Evolutionary conservation across 2,329 filamentous ascomycete species (phyloP).

Genomic region (Aspergillus sp.): DNA sequence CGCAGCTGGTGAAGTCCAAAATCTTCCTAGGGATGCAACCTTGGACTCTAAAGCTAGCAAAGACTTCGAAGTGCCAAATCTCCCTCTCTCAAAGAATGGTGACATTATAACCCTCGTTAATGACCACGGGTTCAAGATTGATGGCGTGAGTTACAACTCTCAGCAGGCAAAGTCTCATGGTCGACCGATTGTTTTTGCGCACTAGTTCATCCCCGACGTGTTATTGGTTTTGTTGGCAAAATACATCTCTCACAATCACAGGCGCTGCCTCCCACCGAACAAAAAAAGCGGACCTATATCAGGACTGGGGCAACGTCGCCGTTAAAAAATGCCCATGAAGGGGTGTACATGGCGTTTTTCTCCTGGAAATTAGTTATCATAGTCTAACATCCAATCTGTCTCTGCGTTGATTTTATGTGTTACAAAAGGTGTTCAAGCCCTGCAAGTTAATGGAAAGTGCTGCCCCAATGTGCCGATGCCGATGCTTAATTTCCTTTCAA

Average conservation of each 20-base stretch:
- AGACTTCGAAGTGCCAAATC: constrained; percentile 7
- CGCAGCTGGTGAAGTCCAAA: constrained; percentile 10
- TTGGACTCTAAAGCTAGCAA: constrained; percentile 8
- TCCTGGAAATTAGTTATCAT: background rate
- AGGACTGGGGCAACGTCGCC: background rate
- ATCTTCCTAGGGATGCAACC: constrained; percentile 6
- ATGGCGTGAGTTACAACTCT: constrained; percentile 15
- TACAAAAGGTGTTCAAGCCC: background rate
- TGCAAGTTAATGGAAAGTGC: background rate
- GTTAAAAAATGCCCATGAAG: background rate
- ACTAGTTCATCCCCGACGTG: constrained; percentile 3
- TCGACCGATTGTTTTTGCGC: constrained; percentile 8
- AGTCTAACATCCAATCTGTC: background rate
- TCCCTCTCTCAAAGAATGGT: constrained; percentile 8
- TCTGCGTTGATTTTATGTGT: background rate
- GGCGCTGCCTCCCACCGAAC: background rate
- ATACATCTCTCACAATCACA: background rate
- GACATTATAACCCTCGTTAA: constrained; percentile 17
- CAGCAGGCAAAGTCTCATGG: constrained; percentile 1
- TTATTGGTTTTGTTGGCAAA: background rate
- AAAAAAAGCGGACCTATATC: background rate
- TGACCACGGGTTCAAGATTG: constrained; percentile 14
- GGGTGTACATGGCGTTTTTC: background rate
- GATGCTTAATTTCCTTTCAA: background rate
- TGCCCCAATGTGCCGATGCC: background rate